These are phyloP conservation scores for Diaporthe vaccinii DNA, from an alignment of 2,329 filamentous ascomycete genomes.

Conservation along the genomic window DNA sequence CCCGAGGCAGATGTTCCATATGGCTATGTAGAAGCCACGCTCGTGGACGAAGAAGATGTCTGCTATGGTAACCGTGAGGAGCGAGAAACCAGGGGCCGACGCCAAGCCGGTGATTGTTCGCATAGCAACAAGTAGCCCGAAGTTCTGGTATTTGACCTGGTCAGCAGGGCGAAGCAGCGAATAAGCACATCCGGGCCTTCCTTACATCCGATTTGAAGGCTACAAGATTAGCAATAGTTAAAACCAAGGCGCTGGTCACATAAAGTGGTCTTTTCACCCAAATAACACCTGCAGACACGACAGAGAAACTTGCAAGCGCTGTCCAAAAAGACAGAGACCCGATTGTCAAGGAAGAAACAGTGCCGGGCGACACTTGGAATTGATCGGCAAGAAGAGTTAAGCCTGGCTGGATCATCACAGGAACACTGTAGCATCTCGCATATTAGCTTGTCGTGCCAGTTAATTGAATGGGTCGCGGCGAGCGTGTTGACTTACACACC, in stretches of 20 bases:
- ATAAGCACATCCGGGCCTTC: not conserved
- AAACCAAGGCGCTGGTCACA: conserved; percentile 13
- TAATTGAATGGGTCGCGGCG: not conserved
- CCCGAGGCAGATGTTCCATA: conserved; percentile 18
- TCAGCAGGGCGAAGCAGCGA: not conserved
- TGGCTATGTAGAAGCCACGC: conserved; percentile 17
- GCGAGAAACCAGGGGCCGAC: conserved; percentile 18
- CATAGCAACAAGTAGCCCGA: conserved; percentile 19
- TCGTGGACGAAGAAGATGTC: conserved; percentile 36
- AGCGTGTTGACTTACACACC: not conserved
- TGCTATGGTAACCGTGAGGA: conserved; percentile 20
- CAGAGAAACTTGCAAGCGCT: conserved; percentile 33
- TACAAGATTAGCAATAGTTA: conserved; percentile 2
- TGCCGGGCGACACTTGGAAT: not conserved
- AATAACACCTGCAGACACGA: conserved; percentile 21
- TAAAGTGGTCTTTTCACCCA: conserved; percentile 31
- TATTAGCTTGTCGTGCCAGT: not conserved
- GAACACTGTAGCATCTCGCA: not conserved
- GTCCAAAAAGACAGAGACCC: conserved; percentile 30
- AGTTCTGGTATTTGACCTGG: not conserved
- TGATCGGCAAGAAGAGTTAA: not conserved
- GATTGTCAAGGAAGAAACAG: conserved; percentile 11
- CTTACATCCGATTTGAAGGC: not conserved
- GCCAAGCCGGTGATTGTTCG: conserved; percentile 28
- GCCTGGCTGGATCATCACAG: not conserved